Percentiles rank a stretch among this genome's conserved stretches.
Evolutionary conservation across 2,329 filamentous ascomycete species (phyloP).

Genomic region (Coniochaeta sp.): DNA sequence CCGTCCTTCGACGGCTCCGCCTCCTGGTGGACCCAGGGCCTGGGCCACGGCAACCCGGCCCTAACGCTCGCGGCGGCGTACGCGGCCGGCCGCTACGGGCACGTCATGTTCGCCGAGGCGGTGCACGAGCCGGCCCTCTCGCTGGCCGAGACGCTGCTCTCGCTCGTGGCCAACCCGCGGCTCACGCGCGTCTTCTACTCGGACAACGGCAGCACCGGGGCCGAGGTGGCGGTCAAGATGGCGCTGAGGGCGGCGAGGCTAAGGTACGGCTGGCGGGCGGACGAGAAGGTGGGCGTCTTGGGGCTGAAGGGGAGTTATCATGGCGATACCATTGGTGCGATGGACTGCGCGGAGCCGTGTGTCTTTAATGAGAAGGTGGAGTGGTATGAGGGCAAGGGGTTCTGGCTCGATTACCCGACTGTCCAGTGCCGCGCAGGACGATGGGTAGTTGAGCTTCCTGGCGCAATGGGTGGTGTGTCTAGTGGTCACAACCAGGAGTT

Average conservation of each 20-base stretch:
- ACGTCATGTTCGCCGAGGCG: constrained; percentile 79
- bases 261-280: constrained; percentile 58
- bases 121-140: constrained; percentile 71
- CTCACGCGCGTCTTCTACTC: constrained; percentile 71
- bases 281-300: constrained; percentile 55
- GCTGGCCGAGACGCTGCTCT: constrained; percentile 58
- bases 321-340: constrained; percentile 80
- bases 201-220: constrained; percentile 76
- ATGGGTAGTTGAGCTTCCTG: constrained; percentile 57
- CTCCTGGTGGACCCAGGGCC: constrained; percentile 87
- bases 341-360: constrained; percentile 76
- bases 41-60: constrained; percentile 69
- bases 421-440: constrained; percentile 57
- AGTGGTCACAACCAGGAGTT: constrained; percentile 10
- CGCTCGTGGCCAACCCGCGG: constrained; percentile 53
- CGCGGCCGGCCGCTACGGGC: constrained; percentile 75
- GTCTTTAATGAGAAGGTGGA: constrained; percentile 77
- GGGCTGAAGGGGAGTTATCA: constrained; percentile 78
- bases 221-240: constrained; percentile 84
- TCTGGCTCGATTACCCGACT: constrained; percentile 74
- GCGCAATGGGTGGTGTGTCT: constrained; percentile 33
- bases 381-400: constrained; percentile 73
- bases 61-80: constrained; percentile 70
- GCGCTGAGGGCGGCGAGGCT: constrained; percentile 60
- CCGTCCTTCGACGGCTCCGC: constrained; percentile 77